Conservation (phyloP, 2,329 filamentous ascomycete species). For the Madurella fahalii region DNA sequence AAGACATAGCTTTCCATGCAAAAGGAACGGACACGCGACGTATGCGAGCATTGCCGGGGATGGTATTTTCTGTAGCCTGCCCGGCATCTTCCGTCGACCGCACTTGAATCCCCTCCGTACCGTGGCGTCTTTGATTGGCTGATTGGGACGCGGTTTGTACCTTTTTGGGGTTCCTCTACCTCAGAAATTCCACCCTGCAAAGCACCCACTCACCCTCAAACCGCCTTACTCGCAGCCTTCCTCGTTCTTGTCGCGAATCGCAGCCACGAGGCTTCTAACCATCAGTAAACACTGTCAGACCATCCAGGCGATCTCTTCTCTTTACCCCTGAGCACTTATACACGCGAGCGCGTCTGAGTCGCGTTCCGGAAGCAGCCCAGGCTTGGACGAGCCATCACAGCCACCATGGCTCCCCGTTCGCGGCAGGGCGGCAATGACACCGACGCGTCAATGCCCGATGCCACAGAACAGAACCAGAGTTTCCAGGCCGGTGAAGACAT, state of each 20-base stretch:
- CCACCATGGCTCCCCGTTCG: slow-evolving; percentile 53
- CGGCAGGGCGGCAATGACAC: slow-evolving; percentile 51
- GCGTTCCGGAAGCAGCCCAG: slow-evolving; percentile 36
- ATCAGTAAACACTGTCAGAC: slow-evolving; percentile 17
- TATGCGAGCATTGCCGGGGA: background rate
- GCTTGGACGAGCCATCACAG: slow-evolving; percentile 19
- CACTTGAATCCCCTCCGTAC: slow-evolving; percentile 19
- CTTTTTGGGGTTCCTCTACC: slow-evolving; percentile 26
- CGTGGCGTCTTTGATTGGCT: slow-evolving; percentile 23
- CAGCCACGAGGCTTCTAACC: slow-evolving; percentile 17
- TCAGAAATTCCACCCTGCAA: slow-evolving; percentile 27
- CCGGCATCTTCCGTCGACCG: slow-evolving; percentile 8
- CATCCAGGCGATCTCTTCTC: slow-evolving; percentile 1
- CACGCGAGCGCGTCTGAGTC: slow-evolving; percentile 49
- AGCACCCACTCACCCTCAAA: slow-evolving; percentile 24
- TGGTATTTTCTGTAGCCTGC: slow-evolving; percentile 5
- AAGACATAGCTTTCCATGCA: background rate
- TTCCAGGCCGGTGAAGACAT: slow-evolving; percentile 40
- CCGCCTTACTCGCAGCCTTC: slow-evolving; percentile 11
- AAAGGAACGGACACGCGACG: background rate
- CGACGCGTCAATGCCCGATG: slow-evolving; percentile 62
- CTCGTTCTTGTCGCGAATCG: slow-evolving; percentile 14
- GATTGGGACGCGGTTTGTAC: slow-evolving; percentile 24
- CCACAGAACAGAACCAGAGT: slow-evolving; percentile 42
- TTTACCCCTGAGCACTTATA: slow-evolving; percentile 15